Evolutionary conservation across 2,329 filamentous ascomycete genomes (phyloP).

Genomic region (Botrytis aclada): DNA sequence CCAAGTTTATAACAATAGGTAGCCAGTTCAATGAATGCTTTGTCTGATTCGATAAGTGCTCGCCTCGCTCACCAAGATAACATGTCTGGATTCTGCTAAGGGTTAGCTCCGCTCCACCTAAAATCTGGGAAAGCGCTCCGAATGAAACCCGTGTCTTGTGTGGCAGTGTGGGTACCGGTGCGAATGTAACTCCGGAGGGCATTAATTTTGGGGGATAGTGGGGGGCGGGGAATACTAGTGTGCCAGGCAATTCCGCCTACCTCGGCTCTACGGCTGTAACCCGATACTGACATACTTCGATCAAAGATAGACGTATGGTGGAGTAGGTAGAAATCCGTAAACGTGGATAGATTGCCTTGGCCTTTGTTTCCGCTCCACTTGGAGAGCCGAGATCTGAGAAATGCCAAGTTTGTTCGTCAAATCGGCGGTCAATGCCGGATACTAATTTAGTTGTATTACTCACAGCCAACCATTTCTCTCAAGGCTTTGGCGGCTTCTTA

Average conservation of each 20-base stretch:
- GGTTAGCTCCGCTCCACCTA: not conserved
- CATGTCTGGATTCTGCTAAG: not conserved
- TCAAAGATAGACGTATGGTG: not conserved
- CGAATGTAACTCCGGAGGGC: not conserved
- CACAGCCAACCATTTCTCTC: not conserved
- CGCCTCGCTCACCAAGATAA: not conserved
- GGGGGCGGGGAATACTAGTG: not conserved
- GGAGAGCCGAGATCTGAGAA: not conserved
- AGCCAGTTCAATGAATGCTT: not conserved
- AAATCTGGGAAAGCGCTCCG: not conserved
- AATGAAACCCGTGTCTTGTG: not conserved
- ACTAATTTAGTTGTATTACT: not conserved
- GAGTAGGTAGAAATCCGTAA: not conserved
- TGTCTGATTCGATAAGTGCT: not conserved
- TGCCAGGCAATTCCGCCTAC: not conserved
- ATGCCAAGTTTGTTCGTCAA: not conserved
- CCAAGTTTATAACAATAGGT: not conserved
- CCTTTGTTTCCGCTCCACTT: not conserved
- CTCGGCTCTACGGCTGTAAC: not conserved
- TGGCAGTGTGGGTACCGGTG: no score
- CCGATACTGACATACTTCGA: not conserved
- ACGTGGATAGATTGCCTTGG: not conserved
- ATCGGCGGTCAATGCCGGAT: not conserved
- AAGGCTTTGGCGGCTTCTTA: not conserved
- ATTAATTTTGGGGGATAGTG: not conserved